phyloP scores from a whole-genome alignment of 352 stramenopile genomes.

The Phytophthora constricta region DNA sequence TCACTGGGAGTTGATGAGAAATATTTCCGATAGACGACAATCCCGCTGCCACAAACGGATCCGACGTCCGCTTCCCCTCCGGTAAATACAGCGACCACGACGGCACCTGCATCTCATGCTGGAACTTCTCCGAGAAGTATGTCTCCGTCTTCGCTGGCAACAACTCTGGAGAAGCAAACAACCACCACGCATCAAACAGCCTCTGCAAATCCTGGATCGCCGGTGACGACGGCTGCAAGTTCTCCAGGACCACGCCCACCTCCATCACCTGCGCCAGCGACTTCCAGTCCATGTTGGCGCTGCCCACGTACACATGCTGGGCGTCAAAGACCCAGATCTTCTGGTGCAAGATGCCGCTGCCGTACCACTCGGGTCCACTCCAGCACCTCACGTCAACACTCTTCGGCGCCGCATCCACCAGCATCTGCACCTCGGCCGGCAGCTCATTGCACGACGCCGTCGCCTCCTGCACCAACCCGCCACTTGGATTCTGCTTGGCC shows the following conservation, averaged over 20 bases:
- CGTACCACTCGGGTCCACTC: constrained; percentile 75
- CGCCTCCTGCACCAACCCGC: constrained; percentile 22
- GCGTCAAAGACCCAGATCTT: constrained; percentile 84
- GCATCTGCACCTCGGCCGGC: constrained; percentile 62
- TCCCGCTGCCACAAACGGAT: constrained; percentile 61
- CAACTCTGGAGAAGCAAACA: constrained; percentile 50
- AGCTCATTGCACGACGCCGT: constrained; percentile 46
- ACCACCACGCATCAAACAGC: constrained; percentile 82
- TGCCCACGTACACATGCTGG: constrained; percentile 74
- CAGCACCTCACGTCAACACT: constrained; percentile 63
- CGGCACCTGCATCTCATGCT: constrained; percentile 61
- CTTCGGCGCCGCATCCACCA: constrained; percentile 37
- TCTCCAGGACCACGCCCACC: constrained; percentile 70
- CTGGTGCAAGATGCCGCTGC: constrained; percentile 82
- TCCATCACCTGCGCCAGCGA: constrained; percentile 87
- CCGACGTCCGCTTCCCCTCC: constrained; percentile 27
- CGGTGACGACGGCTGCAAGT: constrained; percentile 37
- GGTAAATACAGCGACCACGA: constrained; percentile 65
- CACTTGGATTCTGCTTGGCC: constrained; percentile 21
- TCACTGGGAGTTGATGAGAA: constrained; percentile 52
- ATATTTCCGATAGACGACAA: constrained; percentile 59
- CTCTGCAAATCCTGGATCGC: constrained; percentile 63
- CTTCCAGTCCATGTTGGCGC: constrained; percentile 90
- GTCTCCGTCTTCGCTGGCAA: constrained; percentile 35
- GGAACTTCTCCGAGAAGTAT: constrained; percentile 69